Percentiles rank a stretch among this genome's conserved stretches.
Evolutionary conservation across 305 asterid species (phyloP).

Genomic region (Withania somnifera): DNA sequence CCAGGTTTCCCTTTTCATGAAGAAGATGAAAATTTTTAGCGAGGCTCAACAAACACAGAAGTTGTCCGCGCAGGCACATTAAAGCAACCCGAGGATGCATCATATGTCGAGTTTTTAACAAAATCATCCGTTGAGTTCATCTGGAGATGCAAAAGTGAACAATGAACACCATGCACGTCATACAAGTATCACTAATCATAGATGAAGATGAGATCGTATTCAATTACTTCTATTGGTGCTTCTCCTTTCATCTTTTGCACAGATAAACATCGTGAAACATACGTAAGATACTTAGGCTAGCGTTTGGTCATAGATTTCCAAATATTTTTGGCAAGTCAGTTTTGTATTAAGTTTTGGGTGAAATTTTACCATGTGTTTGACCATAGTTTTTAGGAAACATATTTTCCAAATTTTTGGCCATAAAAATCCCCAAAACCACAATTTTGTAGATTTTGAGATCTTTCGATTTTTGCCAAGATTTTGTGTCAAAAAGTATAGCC

Average conservation of each 20-base stretch:
- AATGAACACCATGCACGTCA: background rate
- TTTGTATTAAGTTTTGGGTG: too few relatives aligned
- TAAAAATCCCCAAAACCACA: too few relatives aligned
- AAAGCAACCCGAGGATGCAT: constrained; percentile 53
- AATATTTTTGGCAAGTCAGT: too few relatives aligned
- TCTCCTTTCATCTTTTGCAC: background rate
- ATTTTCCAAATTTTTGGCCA: too few relatives aligned
- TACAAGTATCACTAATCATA: background rate
- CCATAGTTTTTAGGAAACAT: too few relatives aligned
- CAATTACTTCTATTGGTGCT: background rate
- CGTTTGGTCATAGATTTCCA: too few relatives aligned
- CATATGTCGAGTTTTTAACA: constrained; percentile 56
- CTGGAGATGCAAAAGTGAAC: constrained; percentile 21
- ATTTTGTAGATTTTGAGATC: too few relatives aligned
- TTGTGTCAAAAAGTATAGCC: too few relatives aligned
- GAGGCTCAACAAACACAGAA: constrained; percentile 60
- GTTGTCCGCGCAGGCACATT: constrained; percentile 66
- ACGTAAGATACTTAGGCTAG: background rate
- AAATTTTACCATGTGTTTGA: too few relatives aligned
- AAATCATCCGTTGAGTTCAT: constrained; percentile 50
- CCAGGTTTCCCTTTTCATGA: background rate
- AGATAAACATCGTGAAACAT: background rate
- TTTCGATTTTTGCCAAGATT: too few relatives aligned
- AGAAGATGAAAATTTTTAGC: background rate
- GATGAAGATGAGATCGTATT: background rate